A percentile compares a stretch with the other conserved stretches of the same genome.
Conservation (phyloP, 805 yeast species). For the Kuraishia capsulata region DNA sequence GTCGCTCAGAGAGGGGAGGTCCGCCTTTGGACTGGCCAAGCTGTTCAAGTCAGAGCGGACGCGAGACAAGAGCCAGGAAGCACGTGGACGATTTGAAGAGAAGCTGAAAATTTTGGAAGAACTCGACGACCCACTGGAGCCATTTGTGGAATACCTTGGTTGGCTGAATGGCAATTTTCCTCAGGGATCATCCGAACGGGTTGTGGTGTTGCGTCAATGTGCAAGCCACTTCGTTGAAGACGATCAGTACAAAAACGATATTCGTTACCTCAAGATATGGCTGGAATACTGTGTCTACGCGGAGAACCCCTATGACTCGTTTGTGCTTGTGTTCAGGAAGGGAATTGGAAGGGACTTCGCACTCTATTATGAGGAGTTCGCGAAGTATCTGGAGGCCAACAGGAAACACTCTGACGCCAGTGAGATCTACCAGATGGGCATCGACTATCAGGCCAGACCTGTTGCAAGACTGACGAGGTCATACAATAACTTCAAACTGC, state of each 20-base stretch:
- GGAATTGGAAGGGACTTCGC: slow-evolving; percentile 64
- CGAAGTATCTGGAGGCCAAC: slow-evolving; percentile 46
- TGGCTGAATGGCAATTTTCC: slow-evolving; percentile 64
- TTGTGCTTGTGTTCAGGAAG: slow-evolving; percentile 59
- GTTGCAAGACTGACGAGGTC: slow-evolving; percentile 30
- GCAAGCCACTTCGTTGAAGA: slow-evolving; percentile 60
- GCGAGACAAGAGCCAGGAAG: slow-evolving; percentile 8
- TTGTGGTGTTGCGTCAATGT: slow-evolving; percentile 64
- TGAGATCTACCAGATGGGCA: slow-evolving; percentile 49
- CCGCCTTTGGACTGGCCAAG: slow-evolving; percentile 47
- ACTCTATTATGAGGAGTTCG: slow-evolving; percentile 71
- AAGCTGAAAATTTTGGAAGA: slow-evolving; percentile 44
- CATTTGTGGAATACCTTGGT: slow-evolving; percentile 61
- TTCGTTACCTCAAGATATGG: slow-evolving; percentile 78
- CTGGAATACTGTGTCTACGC: slow-evolving; percentile 61
- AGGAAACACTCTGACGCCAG: slow-evolving; percentile 45
- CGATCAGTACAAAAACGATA: slow-evolving; percentile 67
- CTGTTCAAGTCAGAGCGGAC: slow-evolving; percentile 25
- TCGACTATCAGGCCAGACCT: slow-evolving; percentile 61
- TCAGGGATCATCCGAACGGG: slow-evolving; percentile 48
- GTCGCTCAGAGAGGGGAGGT: slow-evolving; percentile 60
- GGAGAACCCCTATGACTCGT: slow-evolving; percentile 63
- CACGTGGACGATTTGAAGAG: slow-evolving; percentile 40
- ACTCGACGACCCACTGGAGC: slow-evolving; percentile 76
- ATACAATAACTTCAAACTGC: slow-evolving; percentile 32